phyloP scores from a whole-genome alignment of 2,329 filamentous ascomycete genomes.

The Dendrostoma leiphaemia region DNA sequence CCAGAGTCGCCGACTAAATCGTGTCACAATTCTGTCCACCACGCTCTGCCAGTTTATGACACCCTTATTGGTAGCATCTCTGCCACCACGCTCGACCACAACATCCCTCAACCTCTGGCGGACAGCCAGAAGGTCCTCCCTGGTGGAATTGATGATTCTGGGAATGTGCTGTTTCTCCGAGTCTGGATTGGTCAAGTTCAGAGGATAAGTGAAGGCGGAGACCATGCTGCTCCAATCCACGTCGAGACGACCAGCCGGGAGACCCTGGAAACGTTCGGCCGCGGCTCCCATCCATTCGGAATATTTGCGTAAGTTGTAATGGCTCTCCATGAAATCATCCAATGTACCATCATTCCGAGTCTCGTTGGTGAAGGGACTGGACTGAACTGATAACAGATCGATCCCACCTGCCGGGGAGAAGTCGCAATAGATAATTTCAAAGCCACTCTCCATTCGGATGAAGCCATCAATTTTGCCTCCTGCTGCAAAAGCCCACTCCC shows the following conservation, averaged over 20 bases:
- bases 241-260: constrained; percentile 37
- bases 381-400: constrained; percentile 32
- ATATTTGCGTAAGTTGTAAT: neutral
- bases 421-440: constrained; percentile 68
- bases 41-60: constrained; percentile 64
- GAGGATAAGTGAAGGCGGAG: constrained; percentile 47
- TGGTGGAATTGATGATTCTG: constrained; percentile 22
- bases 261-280: constrained; percentile 43
- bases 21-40: constrained; percentile 61
- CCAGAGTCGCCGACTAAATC: constrained; percentile 57
- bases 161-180: constrained; percentile 23
- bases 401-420: constrained; percentile 44
- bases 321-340: neutral
- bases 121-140: constrained; percentile 22
- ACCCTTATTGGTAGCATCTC: constrained; percentile 33
- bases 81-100: constrained; percentile 6
- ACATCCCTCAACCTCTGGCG: constrained; percentile 29
- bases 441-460: constrained; percentile 66
- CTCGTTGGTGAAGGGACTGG: constrained; percentile 18
- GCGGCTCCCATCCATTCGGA: constrained; percentile 39
- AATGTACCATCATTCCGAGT: constrained; percentile 20
- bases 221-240: constrained; percentile 51
- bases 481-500: constrained; percentile 38
- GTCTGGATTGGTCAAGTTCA: constrained; percentile 46
- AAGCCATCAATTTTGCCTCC: constrained; percentile 55